phyloP scores from a whole-genome alignment of 345 rosid species.

The Linum trigynum region DNA sequence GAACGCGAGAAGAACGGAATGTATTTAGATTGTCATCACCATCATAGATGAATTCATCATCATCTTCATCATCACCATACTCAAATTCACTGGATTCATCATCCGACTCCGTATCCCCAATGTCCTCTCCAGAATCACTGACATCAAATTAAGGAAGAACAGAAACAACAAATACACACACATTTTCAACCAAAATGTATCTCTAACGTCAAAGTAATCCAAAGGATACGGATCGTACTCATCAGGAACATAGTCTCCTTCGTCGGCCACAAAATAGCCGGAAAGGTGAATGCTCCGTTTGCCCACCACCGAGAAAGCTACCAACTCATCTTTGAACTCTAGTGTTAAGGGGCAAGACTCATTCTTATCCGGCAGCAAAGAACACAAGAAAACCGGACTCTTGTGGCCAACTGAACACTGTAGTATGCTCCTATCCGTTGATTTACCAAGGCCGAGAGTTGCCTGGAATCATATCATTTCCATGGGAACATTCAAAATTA shows the following conservation, averaged over 20 bases:
- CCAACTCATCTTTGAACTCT: constrained; percentile 59
- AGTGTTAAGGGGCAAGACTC: constrained; percentile 76
- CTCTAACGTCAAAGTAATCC: neutral
- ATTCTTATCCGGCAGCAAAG: constrained; percentile 53
- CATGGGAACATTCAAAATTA: neutral
- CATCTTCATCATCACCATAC: constrained; percentile 45
- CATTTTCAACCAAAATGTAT: neutral
- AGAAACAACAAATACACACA: neutral
- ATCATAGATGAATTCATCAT: constrained; percentile 31
- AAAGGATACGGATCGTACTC: constrained; percentile 77
- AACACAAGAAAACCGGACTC: constrained; percentile 58
- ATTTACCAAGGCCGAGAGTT: constrained; percentile 68
- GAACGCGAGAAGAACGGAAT: constrained; percentile 27
- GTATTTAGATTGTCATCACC: constrained; percentile 31
- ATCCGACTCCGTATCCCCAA: constrained; percentile 42
- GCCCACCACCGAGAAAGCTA: constrained; percentile 70
- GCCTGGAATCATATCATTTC: constrained; percentile 37
- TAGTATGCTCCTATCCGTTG: constrained; percentile 52
- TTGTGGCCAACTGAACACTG: constrained; percentile 62
- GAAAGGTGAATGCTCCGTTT: constrained; percentile 70
- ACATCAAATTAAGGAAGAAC: constrained; percentile 15
- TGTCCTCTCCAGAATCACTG: constrained; percentile 63
- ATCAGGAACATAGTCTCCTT: constrained; percentile 39
- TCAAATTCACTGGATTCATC: constrained; percentile 60
- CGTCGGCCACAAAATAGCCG: constrained; percentile 58